Evolutionary conservation across 805 yeast genomes (phyloP), one percentile per base, ranked within the genome.

Genomic region (Ogataea neopini): DNA sequence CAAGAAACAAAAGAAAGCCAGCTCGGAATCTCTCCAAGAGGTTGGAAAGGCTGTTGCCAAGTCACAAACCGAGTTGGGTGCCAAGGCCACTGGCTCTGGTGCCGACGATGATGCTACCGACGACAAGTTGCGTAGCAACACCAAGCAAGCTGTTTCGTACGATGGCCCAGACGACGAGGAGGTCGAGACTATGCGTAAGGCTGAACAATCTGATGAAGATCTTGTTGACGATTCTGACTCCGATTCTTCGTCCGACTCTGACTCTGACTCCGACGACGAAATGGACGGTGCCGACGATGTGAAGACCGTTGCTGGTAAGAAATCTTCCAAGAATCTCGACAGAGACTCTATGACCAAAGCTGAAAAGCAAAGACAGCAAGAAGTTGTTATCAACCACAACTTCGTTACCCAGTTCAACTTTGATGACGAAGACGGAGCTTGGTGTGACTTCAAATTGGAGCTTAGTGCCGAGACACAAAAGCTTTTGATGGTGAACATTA

Each of bases 121-220:
- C 53, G 88, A 80, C 51, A 81, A 76, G 60, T 69, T 76, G 50
- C 78, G 74, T 54, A 70, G 76, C 44, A 84, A 84, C 56, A 74
- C 83, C 32, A 88, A 89, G 59, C 96, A 91, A 70, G 83, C 96
- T 14, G 92, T 87, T 33, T 89, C 97, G 1, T 89, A 89, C 59
- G 98, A 91, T 54, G 96, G 82, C 13, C 96, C 97, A 28, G 98
- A 91, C 69, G 97, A 91, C 53, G 98, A 89, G 25, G 97, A 91
- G 63, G 73, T 88, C 51, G 97, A 89, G 65, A 87, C 88, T 43
- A 87, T 88, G 91, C 83, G 83, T 69, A 78, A 77, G 60, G 96
- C 87, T 43, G 92, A 86, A 66, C 80, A 84, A 58, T 81, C 91
- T 34, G 82, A 84, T 49, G 89, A 82, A 53, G 94, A 84, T 58